Percentiles rank a stretch among this genome's conserved stretches.
These are phyloP conservation scores for Pseudogymnoascus sp. DNA, from an alignment of 2,329 filamentous ascomycete genomes.

Conservation along the genomic window DNA sequence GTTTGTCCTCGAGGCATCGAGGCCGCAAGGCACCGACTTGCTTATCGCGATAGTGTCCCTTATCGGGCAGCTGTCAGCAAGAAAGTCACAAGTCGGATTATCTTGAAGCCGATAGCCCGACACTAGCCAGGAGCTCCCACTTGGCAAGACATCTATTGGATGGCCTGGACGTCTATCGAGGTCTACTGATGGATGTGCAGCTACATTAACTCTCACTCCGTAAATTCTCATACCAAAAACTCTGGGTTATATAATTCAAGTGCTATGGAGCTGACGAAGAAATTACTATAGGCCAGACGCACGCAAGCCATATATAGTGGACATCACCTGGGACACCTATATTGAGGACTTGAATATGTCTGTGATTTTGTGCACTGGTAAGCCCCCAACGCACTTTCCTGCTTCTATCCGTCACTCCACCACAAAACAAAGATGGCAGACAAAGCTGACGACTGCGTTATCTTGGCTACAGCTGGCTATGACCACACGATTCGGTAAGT, in stretches of 20 bases:
- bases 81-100: constrained; percentile 3
- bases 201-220: not conserved
- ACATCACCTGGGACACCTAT: not conserved
- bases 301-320: not conserved
- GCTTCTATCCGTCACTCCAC: not conserved
- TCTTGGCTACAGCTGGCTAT: constrained; percentile 50
- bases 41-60: not conserved
- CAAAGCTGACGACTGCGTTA: constrained; percentile 8
- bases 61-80: not conserved
- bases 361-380: constrained; percentile 59
- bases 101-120: not conserved
- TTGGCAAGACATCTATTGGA: constrained; percentile 5
- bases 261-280: constrained; percentile 5
- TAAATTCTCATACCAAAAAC: not conserved
- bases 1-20: not conserved
- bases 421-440: not conserved
- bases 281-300: not conserved
- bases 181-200: not conserved
- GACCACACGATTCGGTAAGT: constrained; percentile 66
- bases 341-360: constrained; percentile 39
- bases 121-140: not conserved
- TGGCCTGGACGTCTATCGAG: constrained; percentile 1
- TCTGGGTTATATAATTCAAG: not conserved
- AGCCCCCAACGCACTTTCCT: constrained; percentile 20
- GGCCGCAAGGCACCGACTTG: constrained; percentile 1